A percentile compares a stretch with the other conserved stretches of the same genome.
Evolutionary conservation across 2,329 filamentous ascomycete species (phyloP).

Genomic region (Fusarium musae): DNA sequence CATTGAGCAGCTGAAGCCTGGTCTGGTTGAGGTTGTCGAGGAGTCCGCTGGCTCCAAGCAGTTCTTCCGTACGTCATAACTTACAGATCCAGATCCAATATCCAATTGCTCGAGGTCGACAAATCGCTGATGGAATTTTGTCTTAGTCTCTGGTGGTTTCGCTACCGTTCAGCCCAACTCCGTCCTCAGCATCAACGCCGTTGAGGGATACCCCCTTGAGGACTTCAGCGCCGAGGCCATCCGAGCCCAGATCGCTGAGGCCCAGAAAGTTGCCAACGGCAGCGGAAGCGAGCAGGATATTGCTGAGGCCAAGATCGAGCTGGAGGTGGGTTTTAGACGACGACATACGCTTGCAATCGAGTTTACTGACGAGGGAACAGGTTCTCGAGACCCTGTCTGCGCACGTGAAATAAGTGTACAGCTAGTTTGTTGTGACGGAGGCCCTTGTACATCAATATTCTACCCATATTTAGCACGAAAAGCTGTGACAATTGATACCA

Average conservation of each 20-base stretch:
- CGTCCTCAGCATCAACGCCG: constrained; percentile 95
- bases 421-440: constrained; percentile 56
- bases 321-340: constrained; percentile 75
- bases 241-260: constrained; percentile 89
- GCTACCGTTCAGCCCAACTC: constrained; percentile 97
- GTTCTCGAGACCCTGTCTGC: constrained; percentile 86
- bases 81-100: not conserved
- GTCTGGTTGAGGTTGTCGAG: constrained; percentile 94
- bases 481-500: constrained; percentile 52
- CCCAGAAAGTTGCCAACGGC: constrained; percentile 92
- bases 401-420: constrained; percentile 78
- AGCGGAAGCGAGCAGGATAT: constrained; percentile 96
- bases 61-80: constrained; percentile 87
- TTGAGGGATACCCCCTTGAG: constrained; percentile 93
- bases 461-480: constrained; percentile 49
- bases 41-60: constrained; percentile 91
- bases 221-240: constrained; percentile 96
- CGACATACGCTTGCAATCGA: not conserved
- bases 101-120: not conserved
- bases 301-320: constrained; percentile 98
- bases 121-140: constrained; percentile 33
- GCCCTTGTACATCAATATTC: constrained; percentile 57
- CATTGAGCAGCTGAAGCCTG: constrained; percentile 98
- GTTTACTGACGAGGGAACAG: constrained; percentile 60
- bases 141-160: constrained; percentile 91